Evolutionary conservation across 768 basidiomycete genomes (phyloP).

Genomic region (Suillus occidentalis): DNA sequence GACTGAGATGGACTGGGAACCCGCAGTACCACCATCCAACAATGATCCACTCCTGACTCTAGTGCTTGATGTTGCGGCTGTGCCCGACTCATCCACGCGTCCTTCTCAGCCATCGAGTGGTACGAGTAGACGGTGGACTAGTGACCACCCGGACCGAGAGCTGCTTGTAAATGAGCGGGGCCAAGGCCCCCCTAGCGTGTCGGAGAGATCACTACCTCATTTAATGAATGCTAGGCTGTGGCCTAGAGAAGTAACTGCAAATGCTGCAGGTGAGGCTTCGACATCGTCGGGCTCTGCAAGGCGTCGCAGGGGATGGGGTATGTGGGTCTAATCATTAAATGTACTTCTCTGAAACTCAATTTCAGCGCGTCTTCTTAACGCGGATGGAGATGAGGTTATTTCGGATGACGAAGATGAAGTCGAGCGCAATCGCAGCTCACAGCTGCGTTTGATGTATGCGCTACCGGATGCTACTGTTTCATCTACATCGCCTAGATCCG

Average conservation of each 20-base stretch:
- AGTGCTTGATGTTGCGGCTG: background rate
- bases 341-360: slow-evolving; percentile 3
- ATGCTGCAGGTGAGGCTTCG: background rate
- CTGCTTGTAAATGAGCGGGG: background rate
- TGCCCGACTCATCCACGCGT: background rate
- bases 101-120: background rate
- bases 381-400: slow-evolving; percentile 64
- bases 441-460: slow-evolving; percentile 35
- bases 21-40: background rate
- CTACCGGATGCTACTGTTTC: slow-evolving; percentile 9
- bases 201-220: background rate
- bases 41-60: background rate
- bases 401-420: slow-evolving; percentile 62
- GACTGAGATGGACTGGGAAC: slow-evolving; percentile 5
- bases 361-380: slow-evolving; percentile 38
- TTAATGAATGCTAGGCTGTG: background rate
- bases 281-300: slow-evolving; percentile 16
- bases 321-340: slow-evolving; percentile 9
- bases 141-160: background rate
- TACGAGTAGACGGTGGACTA: background rate
- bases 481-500: slow-evolving; percentile 1
- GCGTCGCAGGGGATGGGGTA: slow-evolving; percentile 36
- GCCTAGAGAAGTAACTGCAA: slow-evolving; percentile 5
- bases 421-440: slow-evolving; percentile 52
- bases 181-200: background rate